Conservation (phyloP, 73 alveolate genomes). For the Uronychia setigera region DNA sequence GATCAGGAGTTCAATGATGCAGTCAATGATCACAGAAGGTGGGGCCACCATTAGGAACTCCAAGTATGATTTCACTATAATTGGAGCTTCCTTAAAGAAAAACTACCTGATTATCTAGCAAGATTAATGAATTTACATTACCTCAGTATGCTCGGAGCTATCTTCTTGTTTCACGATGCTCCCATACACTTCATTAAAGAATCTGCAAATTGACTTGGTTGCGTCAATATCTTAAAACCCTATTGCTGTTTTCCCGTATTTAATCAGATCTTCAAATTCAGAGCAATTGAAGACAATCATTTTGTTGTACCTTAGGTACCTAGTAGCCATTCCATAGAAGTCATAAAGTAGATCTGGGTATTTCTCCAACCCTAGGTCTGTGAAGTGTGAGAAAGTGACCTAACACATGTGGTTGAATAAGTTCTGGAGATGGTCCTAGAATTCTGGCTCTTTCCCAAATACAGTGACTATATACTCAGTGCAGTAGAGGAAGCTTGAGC, state of each 20-base stretch:
- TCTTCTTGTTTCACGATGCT: too few relatives aligned
- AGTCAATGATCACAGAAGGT: background rate
- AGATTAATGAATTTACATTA: too few relatives aligned
- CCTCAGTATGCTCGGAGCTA: too few relatives aligned
- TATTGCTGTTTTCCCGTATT: background rate
- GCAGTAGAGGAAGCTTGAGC: conserved; percentile 1
- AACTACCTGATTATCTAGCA: background rate
- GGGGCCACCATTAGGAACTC: background rate
- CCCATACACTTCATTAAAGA: background rate
- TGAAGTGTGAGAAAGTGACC: background rate
- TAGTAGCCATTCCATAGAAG: background rate
- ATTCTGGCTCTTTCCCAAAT: background rate
- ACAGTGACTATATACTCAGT: background rate
- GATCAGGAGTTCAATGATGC: background rate
- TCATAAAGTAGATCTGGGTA: background rate
- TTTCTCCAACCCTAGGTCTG: background rate
- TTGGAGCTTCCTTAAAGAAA: background rate
- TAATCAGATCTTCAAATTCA: background rate
- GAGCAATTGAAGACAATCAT: background rate
- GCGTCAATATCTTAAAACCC: background rate
- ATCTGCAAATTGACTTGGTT: background rate
- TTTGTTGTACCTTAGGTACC: background rate
- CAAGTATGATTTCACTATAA: background rate
- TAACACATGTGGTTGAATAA: background rate
- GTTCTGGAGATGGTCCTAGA: background rate